Evolutionary conservation across 495 filamentous ascomycete genomes (phyloP).

Genomic region (Talaromyces stipitatus): DNA sequence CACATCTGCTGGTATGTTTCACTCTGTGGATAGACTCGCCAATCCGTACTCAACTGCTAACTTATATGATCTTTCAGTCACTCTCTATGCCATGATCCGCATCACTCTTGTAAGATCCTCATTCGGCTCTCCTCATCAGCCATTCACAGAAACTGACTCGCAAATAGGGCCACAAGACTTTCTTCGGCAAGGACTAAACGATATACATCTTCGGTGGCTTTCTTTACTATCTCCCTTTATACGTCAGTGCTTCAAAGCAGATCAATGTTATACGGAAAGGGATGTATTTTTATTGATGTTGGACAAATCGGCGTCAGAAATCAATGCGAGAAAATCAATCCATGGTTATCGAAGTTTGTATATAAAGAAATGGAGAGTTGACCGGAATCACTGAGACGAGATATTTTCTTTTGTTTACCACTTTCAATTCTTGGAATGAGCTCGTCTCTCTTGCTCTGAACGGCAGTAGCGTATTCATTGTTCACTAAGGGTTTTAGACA

Average conservation of each 20-base stretch:
- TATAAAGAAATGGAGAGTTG: conserved; percentile 19
- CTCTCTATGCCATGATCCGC: conserved; percentile 52
- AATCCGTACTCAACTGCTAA: conserved; percentile 13
- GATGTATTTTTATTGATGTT: conserved; percentile 32
- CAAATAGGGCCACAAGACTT: conserved; percentile 81
- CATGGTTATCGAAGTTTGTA: conserved; percentile 33
- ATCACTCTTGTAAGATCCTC: conserved; percentile 45
- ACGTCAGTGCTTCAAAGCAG: conserved; percentile 12
- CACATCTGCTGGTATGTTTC: conserved; percentile 1
- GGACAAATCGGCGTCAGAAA: neutral
- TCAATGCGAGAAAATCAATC: conserved; percentile 18
- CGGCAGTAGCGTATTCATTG: too few species aligned
- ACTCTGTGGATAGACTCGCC: neutral
- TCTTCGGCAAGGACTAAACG: conserved; percentile 62
- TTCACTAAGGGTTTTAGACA: too few species aligned
- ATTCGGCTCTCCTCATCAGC: too few species aligned
- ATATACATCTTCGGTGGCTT: conserved; percentile 7
- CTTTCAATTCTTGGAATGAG: neutral
- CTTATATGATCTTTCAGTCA: conserved; percentile 19
- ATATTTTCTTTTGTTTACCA: neutral
- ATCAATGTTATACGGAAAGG: conserved; percentile 5
- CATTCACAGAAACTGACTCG: too few species aligned
- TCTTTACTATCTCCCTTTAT: conserved; percentile 12
- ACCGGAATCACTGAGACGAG: neutral
- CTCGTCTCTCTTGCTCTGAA: too few species aligned